Evolutionary conservation across 768 basidiomycete species (phyloP).

Genomic region (Boletus coccyginus): DNA sequence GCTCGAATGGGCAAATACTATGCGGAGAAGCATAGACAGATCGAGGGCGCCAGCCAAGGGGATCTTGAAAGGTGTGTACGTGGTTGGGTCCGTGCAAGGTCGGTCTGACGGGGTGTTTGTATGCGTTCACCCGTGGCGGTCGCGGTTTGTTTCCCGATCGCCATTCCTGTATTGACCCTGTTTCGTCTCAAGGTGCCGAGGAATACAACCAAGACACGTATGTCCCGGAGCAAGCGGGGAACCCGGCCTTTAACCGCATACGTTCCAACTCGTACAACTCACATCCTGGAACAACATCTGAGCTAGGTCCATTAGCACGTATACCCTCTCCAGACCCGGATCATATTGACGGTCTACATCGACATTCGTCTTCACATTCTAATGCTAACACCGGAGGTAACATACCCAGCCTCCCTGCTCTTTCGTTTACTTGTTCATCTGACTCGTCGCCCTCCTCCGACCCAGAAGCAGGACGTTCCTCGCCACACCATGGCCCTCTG

Average conservation of each 20-base stretch:
- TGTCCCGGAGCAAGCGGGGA: conserved; percentile 38
- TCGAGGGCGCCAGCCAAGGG: conserved; percentile 68
- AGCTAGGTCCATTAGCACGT: conserved; percentile 73
- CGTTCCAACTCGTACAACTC: conserved; percentile 85
- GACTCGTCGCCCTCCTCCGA: conserved; percentile 33
- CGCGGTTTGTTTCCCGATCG: not conserved
- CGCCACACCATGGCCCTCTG: conserved; percentile 41
- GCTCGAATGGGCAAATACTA: conserved; percentile 75
- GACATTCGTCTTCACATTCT: conserved; percentile 50
- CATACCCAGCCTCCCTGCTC: conserved; percentile 48
- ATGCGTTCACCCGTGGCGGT: not conserved
- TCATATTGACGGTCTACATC: conserved; percentile 83
- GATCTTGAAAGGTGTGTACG: conserved; percentile 69
- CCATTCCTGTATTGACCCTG: not conserved
- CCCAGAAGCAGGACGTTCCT: conserved; percentile 35
- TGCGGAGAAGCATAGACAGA: conserved; percentile 73
- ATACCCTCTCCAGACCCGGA: conserved; percentile 84
- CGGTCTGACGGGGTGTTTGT: conserved; percentile 7
- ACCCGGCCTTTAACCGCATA: conserved; percentile 46
- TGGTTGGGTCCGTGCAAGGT: not conserved
- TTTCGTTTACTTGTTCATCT: conserved; percentile 50
- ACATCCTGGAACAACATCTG: conserved; percentile 42
- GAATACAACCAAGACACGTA: conserved; percentile 65
- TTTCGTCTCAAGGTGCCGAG: conserved; percentile 51
- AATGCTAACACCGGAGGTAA: conserved; percentile 25